Conservation (phyloP, 495 filamentous ascomycete genomes). For the Penicillium canariense region DNA sequence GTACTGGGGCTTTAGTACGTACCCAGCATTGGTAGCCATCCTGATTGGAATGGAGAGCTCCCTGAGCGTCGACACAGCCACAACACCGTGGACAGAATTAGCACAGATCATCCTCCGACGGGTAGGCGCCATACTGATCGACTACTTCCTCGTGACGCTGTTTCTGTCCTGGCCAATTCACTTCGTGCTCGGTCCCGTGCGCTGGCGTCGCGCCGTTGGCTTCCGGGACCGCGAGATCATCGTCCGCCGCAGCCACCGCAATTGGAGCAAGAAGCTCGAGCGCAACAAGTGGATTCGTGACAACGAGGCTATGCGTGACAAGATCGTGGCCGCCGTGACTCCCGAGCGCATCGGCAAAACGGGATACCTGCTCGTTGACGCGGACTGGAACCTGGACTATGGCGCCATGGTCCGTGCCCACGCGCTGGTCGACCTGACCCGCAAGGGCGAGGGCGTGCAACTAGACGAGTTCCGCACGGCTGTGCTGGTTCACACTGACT, state of each 20-base stretch:
- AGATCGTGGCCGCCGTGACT: slow-evolving; percentile 61
- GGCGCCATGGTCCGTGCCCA: slow-evolving; percentile 67
- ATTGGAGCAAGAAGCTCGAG: slow-evolving; percentile 34
- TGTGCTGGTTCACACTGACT: slow-evolving; percentile 63
- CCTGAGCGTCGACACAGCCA: slow-evolving; percentile 54
- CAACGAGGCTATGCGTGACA: slow-evolving; percentile 47
- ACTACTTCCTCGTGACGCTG: slow-evolving; percentile 66
- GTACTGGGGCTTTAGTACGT: slow-evolving; percentile 60
- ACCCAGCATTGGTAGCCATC: slow-evolving; percentile 58
- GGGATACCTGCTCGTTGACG: slow-evolving; percentile 74
- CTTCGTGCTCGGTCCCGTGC: slow-evolving; percentile 63
- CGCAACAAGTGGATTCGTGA: slow-evolving; percentile 46
- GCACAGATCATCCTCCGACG: slow-evolving; percentile 50
- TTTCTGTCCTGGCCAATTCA: slow-evolving; percentile 73
- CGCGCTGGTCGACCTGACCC: slow-evolving; percentile 49
- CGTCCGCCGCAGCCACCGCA: slow-evolving; percentile 60
- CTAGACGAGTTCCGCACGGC: slow-evolving; percentile 58
- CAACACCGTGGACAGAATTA: slow-evolving; percentile 50
- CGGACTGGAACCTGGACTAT: slow-evolving; percentile 81
- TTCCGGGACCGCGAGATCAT: slow-evolving; percentile 72
- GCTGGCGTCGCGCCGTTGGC: slow-evolving; percentile 68
- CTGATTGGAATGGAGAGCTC: slow-evolving; percentile 60
- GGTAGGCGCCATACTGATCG: slow-evolving; percentile 59
- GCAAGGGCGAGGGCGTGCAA: slow-evolving; percentile 47
- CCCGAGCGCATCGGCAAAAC: slow-evolving; percentile 66